phyloP scores from a whole-genome alignment of 2,329 filamentous ascomycete species.

The Hymenoscyphus albidus region DNA sequence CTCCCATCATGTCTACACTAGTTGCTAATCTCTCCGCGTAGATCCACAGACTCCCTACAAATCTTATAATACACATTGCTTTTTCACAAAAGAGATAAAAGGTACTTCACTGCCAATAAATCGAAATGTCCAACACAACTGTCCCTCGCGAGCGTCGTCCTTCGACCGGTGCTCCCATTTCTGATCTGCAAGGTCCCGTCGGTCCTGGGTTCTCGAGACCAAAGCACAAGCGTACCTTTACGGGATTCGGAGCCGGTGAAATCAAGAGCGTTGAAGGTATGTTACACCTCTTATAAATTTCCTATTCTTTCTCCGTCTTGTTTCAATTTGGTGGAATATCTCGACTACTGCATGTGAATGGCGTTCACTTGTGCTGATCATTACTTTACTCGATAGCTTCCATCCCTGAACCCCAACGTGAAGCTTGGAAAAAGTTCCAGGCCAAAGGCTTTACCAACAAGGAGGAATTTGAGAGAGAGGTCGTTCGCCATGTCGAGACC shows the following conservation, averaged over 20 bases:
- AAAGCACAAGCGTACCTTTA: conserved; percentile 96
- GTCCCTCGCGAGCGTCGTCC: conserved; percentile 69
- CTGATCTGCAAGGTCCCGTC: conserved; percentile 80
- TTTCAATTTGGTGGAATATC: neutral
- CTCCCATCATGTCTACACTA: neutral
- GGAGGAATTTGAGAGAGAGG: conserved; percentile 81
- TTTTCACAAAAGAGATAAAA: neutral
- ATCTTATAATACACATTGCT: neutral
- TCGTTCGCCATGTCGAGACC: conserved; percentile 93
- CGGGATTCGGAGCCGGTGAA: conserved; percentile 83
- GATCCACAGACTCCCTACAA: neutral
- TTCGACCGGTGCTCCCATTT: conserved; percentile 76
- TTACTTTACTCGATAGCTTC: conserved; percentile 46
- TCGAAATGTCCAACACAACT: conserved; percentile 23
- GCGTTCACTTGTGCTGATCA: conserved; percentile 5
- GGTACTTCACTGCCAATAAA: neutral
- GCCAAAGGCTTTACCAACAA: conserved; percentile 68
- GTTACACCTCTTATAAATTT: conserved; percentile 20
- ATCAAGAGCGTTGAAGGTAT: conserved; percentile 91
- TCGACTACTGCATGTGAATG: neutral
- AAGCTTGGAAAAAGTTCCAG: conserved; percentile 65
- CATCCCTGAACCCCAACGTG: conserved; percentile 85
- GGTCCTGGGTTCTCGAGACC: conserved; percentile 83
- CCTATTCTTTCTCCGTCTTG: neutral
- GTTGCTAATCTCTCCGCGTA: neutral